These are phyloP conservation scores for Fusarium armeniacum DNA, from an alignment of 2,329 filamentous ascomycete species.

Conservation along the genomic window DNA sequence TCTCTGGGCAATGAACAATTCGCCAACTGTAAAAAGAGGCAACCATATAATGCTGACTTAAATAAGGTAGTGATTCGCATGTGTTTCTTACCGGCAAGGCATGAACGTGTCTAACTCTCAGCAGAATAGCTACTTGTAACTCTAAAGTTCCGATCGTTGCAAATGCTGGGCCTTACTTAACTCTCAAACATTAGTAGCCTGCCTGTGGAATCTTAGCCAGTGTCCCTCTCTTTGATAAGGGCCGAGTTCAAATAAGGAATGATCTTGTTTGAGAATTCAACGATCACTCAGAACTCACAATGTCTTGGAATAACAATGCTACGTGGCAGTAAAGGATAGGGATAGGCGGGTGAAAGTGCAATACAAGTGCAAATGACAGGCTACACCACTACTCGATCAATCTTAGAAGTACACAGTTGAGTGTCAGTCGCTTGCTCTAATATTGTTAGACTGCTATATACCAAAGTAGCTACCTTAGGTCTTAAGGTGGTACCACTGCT, in stretches of 20 bases:
- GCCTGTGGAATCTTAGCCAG: neutral
- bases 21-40: neutral
- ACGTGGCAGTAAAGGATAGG: constrained; percentile 15
- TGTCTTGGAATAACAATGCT: neutral
- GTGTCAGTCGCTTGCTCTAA: neutral
- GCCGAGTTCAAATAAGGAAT: neutral
- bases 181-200: neutral
- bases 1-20: neutral
- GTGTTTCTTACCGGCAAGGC: neutral
- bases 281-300: neutral
- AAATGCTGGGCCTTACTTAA: neutral
- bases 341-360: constrained; percentile 13
- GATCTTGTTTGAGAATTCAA: neutral
- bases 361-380: neutral
- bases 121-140: neutral
- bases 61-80: no score
- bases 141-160: neutral
- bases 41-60: no score
- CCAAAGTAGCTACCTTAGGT: no score
- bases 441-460: no score
- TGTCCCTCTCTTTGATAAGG: neutral
- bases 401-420: neutral
- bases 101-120: neutral
- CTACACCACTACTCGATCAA: neutral
- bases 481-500: no score